Conservation (phyloP, 192 early-diverging fungal species). For the Haplosporangium gracile region DNA sequence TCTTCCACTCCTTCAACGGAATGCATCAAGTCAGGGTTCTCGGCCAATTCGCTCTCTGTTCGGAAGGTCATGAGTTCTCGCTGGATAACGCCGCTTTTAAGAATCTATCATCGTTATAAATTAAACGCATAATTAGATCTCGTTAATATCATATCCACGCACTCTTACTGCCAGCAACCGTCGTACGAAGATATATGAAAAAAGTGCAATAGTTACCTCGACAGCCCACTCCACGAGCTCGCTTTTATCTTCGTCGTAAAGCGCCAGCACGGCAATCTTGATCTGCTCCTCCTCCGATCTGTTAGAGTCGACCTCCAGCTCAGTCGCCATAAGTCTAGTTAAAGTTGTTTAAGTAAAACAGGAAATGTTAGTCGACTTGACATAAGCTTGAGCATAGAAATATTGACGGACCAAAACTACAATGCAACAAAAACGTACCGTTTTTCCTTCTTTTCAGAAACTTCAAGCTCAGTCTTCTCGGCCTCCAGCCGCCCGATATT, state of each 20-base stretch:
- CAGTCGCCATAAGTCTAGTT: constrained; percentile 33
- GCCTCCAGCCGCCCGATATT: constrained; percentile 30
- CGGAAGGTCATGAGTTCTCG: constrained; percentile 47
- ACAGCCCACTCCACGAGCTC: constrained; percentile 61
- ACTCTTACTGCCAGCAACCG: neutral
- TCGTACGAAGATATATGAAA: neutral
- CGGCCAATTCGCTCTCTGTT: constrained; percentile 43
- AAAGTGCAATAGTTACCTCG: constrained; percentile 22
- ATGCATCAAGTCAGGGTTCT: constrained; percentile 53
- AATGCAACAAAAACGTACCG: neutral
- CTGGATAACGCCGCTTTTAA: constrained; percentile 53
- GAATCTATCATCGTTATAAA: constrained; percentile 36
- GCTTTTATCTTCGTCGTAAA: constrained; percentile 55
- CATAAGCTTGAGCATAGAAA: neutral
- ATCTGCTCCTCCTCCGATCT: constrained; percentile 62
- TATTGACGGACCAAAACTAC: neutral
- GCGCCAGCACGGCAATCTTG: constrained; percentile 60
- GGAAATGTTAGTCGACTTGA: too few species aligned
- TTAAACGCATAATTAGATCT: neutral
- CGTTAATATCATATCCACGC: neutral
- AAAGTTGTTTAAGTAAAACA: neutral
- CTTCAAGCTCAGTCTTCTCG: constrained; percentile 1
- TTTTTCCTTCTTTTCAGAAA: constrained; percentile 40
- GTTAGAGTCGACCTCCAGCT: constrained; percentile 45
- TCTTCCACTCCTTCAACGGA: constrained; percentile 44